phyloP scores from a whole-genome alignment of 2,329 filamentous ascomycete genomes.

The Eutypella sp. region DNA sequence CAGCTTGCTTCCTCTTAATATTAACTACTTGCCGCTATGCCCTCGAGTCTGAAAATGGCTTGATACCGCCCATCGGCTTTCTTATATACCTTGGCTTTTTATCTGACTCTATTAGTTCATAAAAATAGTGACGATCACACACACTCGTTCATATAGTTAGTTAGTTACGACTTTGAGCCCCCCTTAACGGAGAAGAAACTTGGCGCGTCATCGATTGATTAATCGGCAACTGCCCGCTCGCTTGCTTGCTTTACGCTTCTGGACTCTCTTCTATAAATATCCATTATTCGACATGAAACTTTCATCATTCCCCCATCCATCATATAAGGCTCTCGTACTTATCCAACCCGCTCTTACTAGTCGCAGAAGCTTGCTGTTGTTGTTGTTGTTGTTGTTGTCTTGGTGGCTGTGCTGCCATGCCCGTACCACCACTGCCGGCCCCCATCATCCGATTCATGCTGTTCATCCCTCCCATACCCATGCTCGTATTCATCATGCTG shows the following conservation, averaged over 20 bases:
- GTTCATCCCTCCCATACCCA: constrained; percentile 13
- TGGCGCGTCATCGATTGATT: no score
- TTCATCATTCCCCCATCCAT: constrained; percentile 1
- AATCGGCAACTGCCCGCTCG: not conserved
- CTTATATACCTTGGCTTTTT: no score
- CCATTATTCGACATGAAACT: not conserved
- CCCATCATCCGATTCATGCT: constrained; percentile 21
- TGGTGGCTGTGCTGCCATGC: not conserved
- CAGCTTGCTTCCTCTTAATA: no score
- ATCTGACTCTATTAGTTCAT: no score
- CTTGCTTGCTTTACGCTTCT: not conserved
- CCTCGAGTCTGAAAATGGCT: no score
- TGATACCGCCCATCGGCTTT: no score
- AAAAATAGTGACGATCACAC: no score
- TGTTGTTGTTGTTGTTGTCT: constrained; percentile 22
- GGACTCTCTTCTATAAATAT: not conserved
- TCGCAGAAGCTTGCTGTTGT: constrained; percentile 24
- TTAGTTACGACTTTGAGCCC: no score
- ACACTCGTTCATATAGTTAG: no score
- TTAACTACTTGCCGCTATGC: no score
- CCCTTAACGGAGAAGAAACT: no score
- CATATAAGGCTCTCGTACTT: constrained; percentile 65
- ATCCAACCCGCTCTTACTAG: constrained; percentile 50
- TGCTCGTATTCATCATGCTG: constrained; percentile 16
- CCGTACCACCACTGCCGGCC: not conserved